Base-by-base conservation (phyloP, 2,329 filamentous ascomycete genomes). In the Verticillium klebahnii region DNA sequence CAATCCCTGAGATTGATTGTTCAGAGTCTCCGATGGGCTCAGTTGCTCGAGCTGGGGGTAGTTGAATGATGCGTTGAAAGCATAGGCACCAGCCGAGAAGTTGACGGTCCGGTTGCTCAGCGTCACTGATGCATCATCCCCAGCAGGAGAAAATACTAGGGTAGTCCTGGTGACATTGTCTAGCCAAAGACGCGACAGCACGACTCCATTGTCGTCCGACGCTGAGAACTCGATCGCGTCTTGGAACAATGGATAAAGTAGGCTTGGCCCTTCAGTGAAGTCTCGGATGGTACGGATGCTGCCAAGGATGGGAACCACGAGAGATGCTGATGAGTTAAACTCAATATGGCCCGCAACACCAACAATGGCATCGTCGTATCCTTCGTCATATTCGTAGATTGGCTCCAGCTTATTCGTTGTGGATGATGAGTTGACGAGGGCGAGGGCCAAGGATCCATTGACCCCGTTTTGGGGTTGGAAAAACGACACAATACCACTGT, bases 221-320 rank as follows among this genome's bases (percentile, higher is more conserved):
- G 69, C 63, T 0, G 74, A 72, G 62, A 81, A 76, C 0, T 77
- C 71, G 55, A 85, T 77, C 0, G 80, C 81, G 67, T 84, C 75
- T 65, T 89, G 86, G 12, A 89, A 82, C 15, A 75, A 69, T 0
- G 82, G 78, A 23, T 74, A 73, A 6, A 89, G 74, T 4, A 81
- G 70, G 58, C 80, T 82, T 1, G 80, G 79, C 0, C 86, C 86
- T 70, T 89, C 86, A 1, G 81, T 81, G 65, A 84, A 87, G 66
- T 89, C 85, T 45, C 87, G 80, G 64, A 89, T 87, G 1, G 82
- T 86, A 11, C 86, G 77, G 36, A 89, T 81, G 68, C 85, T 87
- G 1, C 87, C 87, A 8, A 89, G 70, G 9, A 89, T 85, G 0
- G 85, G 76, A 0, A 87, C 67, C 0, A 80, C 80, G 17, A 89